Percentiles rank a stretch among this genome's conserved stretches.
Evolutionary conservation across 495 filamentous ascomycete species (phyloP).

Genomic region (Aspergillus incahuasiensis): DNA sequence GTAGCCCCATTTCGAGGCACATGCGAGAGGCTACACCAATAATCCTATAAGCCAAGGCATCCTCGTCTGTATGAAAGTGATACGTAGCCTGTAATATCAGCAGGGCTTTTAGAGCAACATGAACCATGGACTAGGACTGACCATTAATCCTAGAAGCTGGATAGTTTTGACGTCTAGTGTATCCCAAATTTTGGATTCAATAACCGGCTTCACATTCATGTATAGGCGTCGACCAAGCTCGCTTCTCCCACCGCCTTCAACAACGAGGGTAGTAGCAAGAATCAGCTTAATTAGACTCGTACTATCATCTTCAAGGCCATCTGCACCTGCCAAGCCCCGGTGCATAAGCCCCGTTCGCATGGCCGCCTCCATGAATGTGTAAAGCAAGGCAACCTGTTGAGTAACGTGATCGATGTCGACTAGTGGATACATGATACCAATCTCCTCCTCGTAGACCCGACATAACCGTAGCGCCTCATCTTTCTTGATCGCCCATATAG

Average conservation of each 20-base stretch:
- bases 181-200: conserved; percentile 64
- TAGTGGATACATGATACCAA: conserved; percentile 82
- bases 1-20: conserved; percentile 76
- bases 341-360: conserved; percentile 54
- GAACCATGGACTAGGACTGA: conserved; percentile 36
- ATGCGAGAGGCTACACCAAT: conserved; percentile 71
- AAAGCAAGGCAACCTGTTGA: conserved; percentile 58
- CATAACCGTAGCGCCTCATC: conserved; percentile 70
- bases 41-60: conserved; percentile 72
- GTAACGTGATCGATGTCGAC: conserved; percentile 64
- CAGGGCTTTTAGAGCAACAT: conserved; percentile 1
- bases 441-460: conserved; percentile 73
- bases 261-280: conserved; percentile 65
- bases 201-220: conserved; percentile 61
- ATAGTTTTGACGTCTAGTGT: conserved; percentile 63
- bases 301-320: conserved; percentile 62
- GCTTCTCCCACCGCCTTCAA: conserved; percentile 73
- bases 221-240: conserved; percentile 66
- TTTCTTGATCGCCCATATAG: conserved; percentile 66
- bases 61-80: conserved; percentile 76
- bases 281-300: conserved; percentile 74
- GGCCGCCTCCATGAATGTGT: conserved; percentile 67
- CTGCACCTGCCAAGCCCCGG: conserved; percentile 49
- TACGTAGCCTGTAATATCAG: conserved; percentile 62
- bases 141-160: conserved; percentile 66